Percentiles rank a stretch among this genome's conserved stretches.
Evolutionary conservation across 345 rosid species (phyloP).

Genomic region (Rhodamnia argentea): DNA sequence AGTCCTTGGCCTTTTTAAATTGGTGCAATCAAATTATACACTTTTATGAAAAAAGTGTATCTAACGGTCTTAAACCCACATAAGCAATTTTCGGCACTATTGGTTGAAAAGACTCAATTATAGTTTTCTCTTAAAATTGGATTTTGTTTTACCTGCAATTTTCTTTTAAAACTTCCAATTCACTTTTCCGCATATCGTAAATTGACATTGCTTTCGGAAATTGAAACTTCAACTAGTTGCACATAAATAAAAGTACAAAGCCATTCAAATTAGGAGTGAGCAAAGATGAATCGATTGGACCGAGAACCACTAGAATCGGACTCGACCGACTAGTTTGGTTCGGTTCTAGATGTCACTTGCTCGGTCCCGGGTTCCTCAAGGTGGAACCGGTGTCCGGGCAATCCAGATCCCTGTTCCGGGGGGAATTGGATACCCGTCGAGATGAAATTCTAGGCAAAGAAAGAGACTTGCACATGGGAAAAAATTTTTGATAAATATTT

Average conservation of each 20-base stretch:
- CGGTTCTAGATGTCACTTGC: no score
- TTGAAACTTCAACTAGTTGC: background rate
- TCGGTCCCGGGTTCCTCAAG: background rate
- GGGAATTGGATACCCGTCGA: no score
- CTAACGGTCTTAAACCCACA: background rate
- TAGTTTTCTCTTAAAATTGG: fast-evolving
- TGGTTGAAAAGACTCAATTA: background rate
- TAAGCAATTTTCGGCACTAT: background rate
- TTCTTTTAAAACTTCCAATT: no score
- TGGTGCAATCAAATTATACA: no score
- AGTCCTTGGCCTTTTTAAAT: background rate
- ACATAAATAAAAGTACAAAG: background rate
- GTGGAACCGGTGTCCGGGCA: no score
- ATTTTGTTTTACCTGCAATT: background rate
- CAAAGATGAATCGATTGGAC: no score
- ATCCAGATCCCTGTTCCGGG: background rate
- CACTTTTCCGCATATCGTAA: no score
- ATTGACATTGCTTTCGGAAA: background rate
- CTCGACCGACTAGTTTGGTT: no score
- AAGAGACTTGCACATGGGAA: no score
- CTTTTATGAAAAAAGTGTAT: background rate
- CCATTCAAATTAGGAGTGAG: background rate
- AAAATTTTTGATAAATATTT: no score
- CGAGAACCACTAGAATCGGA: fast-evolving
- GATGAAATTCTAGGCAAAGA: no score